These are phyloP conservation scores for Leonotis leonurus DNA, from an alignment of 257 asterid species.

Conservation along the genomic window DNA sequence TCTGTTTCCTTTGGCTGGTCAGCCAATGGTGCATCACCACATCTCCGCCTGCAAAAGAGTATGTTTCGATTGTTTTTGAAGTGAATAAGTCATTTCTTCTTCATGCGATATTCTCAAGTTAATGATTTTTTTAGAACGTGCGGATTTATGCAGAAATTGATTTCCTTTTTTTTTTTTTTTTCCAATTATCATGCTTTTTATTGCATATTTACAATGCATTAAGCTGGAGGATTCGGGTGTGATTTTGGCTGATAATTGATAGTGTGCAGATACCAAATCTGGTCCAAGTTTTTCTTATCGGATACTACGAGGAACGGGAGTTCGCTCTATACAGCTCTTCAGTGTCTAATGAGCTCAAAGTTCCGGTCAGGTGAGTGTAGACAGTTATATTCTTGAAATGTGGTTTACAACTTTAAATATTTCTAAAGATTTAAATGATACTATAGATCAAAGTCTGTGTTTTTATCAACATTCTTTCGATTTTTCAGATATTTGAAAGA, in stretches of 20 bases:
- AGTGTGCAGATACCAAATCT: slow-evolving; percentile 60
- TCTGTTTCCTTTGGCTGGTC: slow-evolving; percentile 78
- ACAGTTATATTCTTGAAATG: slow-evolving; percentile 12
- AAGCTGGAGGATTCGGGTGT: slow-evolving; percentile 6
- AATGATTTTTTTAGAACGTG: background rate
- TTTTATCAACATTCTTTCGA: background rate
- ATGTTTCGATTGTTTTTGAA: slow-evolving; percentile 3
- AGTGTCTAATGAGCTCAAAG: slow-evolving; percentile 67
- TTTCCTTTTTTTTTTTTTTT: background rate
- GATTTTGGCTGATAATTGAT: slow-evolving; percentile 19
- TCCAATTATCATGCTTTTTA: slow-evolving; percentile 7
- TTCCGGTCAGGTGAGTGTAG: slow-evolving; percentile 66
- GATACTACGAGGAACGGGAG: slow-evolving; percentile 71
- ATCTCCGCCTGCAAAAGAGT: slow-evolving; percentile 82
- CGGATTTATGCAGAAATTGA: background rate
- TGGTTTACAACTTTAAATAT: background rate
- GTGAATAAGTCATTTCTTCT: background rate
- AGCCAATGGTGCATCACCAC: slow-evolving; percentile 81
- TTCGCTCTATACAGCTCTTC: slow-evolving; percentile 63
- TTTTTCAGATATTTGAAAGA: slow-evolving; percentile 66
- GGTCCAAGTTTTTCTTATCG: slow-evolving; percentile 62
- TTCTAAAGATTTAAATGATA: background rate
- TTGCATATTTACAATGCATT: background rate
- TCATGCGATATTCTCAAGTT: background rate
- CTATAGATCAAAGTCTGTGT: background rate